phyloP scores from a whole-genome alignment of 208 protist genomes.

The Leishmania martiniquensis region DNA sequence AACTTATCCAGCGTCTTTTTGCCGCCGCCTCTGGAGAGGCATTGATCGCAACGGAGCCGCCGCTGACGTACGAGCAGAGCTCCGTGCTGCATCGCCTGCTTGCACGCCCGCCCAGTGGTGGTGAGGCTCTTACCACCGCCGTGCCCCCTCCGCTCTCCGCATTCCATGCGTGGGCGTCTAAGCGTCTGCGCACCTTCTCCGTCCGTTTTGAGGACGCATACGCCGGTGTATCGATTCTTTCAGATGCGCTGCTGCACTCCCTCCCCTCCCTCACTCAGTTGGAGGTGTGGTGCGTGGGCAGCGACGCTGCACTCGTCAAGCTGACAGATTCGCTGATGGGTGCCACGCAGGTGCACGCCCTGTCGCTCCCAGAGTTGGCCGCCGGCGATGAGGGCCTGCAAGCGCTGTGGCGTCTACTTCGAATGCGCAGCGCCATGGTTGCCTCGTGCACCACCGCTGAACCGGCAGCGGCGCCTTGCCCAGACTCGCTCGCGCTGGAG shows the following conservation, averaged over 20 bases:
- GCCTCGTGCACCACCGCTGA: neutral
- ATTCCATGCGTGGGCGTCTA: constrained; percentile 5
- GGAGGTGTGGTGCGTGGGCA: constrained; percentile 2
- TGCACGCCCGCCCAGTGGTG: neutral
- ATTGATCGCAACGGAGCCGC: constrained; percentile 11
- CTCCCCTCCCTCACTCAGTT: constrained; percentile 5
- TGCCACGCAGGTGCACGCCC: constrained; percentile 7
- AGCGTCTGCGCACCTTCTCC: constrained; percentile 10
- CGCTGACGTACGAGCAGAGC: constrained; percentile 15
- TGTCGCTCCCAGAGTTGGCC: constrained; percentile 13
- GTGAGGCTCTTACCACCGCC: neutral
- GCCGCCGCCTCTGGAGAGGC: constrained; percentile 1
- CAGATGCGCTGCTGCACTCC: constrained; percentile 6
- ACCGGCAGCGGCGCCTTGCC: neutral
- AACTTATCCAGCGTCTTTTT: constrained; percentile 12
- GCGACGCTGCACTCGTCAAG: constrained; percentile 4
- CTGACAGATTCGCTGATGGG: constrained; percentile 5
- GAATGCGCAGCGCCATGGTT: neutral
- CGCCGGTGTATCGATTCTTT: constrained; percentile 1
- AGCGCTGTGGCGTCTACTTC: constrained; percentile 4
- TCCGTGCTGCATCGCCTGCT: constrained; percentile 9
- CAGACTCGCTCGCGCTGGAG: constrained; percentile 1
- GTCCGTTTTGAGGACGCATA: constrained; percentile 8
- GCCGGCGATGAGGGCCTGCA: constrained; percentile 7
- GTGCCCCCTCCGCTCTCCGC: neutral